A percentile compares a stretch with the other conserved stretches of the same genome.
These are phyloP conservation scores for Colletotrichum costaricense DNA, from an alignment of 2,329 filamentous ascomycete species.

Conservation along the genomic window DNA sequence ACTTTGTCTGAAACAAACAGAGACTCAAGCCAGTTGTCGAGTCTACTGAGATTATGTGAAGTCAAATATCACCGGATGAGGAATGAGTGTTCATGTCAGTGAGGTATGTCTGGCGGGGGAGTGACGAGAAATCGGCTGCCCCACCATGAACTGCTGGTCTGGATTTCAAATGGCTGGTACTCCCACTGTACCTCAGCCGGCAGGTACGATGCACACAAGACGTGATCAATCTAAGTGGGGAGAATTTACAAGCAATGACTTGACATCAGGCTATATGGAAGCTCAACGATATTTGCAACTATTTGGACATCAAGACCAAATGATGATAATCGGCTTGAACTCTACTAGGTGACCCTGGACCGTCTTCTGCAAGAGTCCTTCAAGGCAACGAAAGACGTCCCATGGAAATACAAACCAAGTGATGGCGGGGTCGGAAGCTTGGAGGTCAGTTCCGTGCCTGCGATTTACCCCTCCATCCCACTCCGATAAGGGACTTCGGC, in stretches of 20 bases:
- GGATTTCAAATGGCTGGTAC: background rate
- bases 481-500: background rate
- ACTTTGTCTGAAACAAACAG: background rate
- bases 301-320: background rate
- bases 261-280: background rate
- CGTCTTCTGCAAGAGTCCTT: background rate
- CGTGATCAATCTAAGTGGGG: conserved; percentile 4
- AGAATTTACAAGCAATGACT: background rate
- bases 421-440: background rate
- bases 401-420: background rate
- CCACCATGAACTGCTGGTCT: conserved; percentile 1
- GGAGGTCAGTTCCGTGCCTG: background rate
- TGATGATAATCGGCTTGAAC: background rate
- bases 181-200: background rate
- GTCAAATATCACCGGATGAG: background rate
- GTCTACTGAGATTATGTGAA: background rate
- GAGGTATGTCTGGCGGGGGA: background rate
- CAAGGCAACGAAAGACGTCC: background rate
- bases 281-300: background rate
- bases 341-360: background rate
- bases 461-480: conserved; percentile 1
- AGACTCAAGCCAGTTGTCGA: background rate
- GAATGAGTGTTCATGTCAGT: background rate
- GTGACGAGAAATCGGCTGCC: conserved; percentile 9
- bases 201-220: conserved; percentile 2